Evolutionary conservation across 2,329 filamentous ascomycete species (phyloP).

Genomic region (Stachybotrys chlorohalonatus): DNA sequence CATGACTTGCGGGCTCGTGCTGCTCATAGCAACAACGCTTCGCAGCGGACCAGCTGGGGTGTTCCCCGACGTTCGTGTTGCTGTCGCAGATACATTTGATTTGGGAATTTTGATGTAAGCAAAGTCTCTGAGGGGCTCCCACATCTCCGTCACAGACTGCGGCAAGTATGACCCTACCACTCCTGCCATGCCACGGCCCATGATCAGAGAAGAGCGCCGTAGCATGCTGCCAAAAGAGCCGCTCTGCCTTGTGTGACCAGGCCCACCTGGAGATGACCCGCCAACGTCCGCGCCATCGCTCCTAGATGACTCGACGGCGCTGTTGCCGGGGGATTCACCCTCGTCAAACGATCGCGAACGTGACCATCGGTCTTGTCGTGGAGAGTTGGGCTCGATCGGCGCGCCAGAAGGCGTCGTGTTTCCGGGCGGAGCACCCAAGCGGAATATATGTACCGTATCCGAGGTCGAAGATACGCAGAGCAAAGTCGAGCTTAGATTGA

Average conservation of each 20-base stretch:
- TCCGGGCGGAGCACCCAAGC: constrained; percentile 48
- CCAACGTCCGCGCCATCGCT: constrained; percentile 36
- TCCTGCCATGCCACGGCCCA: constrained; percentile 79
- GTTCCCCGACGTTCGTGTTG: constrained; percentile 17
- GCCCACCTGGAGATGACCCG: constrained; percentile 6
- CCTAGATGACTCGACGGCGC: constrained; percentile 42
- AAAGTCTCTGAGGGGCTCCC: constrained; percentile 92
- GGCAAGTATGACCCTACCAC: constrained; percentile 89
- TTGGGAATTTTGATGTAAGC: constrained; percentile 92
- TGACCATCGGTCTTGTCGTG: constrained; percentile 42
- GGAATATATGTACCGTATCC: constrained; percentile 95
- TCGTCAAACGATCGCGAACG: constrained; percentile 43
- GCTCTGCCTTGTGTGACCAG: constrained; percentile 41
- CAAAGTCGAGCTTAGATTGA: constrained; percentile 87
- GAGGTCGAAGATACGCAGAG: constrained; percentile 93
- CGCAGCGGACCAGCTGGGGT: constrained; percentile 47
- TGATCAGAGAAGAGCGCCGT: constrained; percentile 88
- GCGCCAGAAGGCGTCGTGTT: constrained; percentile 24
- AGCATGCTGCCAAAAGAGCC: constrained; percentile 86
- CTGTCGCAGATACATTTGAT: constrained; percentile 15
- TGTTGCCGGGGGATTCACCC: constrained; percentile 27
- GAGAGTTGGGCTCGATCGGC: constrained; percentile 29
- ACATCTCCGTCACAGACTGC: constrained; percentile 92
- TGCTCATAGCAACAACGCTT: constrained; percentile 97
- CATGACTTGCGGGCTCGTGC: constrained; percentile 92